Base-by-base conservation (phyloP, 441 rosid genomes). In the Flueggea neowawraea region DNA sequence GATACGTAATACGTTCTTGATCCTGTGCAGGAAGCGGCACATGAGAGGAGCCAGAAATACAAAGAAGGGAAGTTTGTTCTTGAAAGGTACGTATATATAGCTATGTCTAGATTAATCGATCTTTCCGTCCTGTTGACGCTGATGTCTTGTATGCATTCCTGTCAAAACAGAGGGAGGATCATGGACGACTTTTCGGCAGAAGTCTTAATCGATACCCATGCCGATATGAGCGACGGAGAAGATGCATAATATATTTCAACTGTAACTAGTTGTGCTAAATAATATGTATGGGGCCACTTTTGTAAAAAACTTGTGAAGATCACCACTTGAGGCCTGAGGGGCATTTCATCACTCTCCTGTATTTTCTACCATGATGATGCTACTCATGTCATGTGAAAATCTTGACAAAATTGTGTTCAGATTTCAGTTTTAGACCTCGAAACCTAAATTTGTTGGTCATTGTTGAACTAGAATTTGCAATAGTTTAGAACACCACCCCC, bases 11-110 rank as follows among this genome's bases (percentile, higher is more conserved):
- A 16, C 2, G 31, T 16, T 16, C 17, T 58, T 16, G 50, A 72
- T 75, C 52, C 63, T 54, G 6, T 54, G 56, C 82, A 93, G 98
- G 91, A 82, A 65, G 76, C 80, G 1, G 96, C 96, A 1, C 92
- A 77, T 8, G 96, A 93, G 56, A 80, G 79, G 73, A 72, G 78
- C 75, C 95, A 85, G 55, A 85, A 87, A 79, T 86, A 86, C 58
- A 90, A 88, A 69, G 96, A 85, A 82, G 95, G 97, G 58, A 90
- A 86, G 75, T 78, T 74, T 56, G 92, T 93, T 63, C 82, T 90
- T 0, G 95, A 90, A 70, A 86, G 97, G 96, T 90, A 76, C 16
- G 48, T 57, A 33, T 12, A 6, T 16, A 52, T 36, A 1, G 41
- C 7, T 8, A 36, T 36, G 41, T 36, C 52, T 5, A 14, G 50